Base-by-base conservation (phyloP, 2,329 filamentous ascomycete species). In the Penicillium expansum region DNA sequence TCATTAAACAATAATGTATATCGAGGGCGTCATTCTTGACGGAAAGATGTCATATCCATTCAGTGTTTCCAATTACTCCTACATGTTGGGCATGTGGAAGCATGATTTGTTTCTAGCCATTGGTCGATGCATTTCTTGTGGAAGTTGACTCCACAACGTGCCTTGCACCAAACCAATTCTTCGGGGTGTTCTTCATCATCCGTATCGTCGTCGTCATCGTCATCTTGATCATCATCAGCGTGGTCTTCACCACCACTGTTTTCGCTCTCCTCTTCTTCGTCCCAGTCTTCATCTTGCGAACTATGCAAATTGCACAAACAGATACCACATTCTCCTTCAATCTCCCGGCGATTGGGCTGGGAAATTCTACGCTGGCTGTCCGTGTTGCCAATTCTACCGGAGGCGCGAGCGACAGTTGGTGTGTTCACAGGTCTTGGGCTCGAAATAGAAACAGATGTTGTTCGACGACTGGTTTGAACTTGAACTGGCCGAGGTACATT, bases 81-180 rank as follows among this genome's bases (percentile, higher is more conserved):
- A 54, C 62, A 66, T 16, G 45, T 27, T 16, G 64, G 64, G 10
- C 61, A 66, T 16, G 59, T 61, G 5, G 52, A 11, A n/a, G 29
- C 33, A 3, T 4, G 30, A n/a, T 37, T 42, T 30, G 39, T 47
- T 32, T 43, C 48, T 14, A 65, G 22, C 62, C 62, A 66, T 41
- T 50, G 32, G n/a, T 61, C 52, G 24, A 66, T 64, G 48, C 64
- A 66, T 8, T 10, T 1, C 35, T 58, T 58, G 38, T 66, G 62
- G 52, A 60, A 66, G 45, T 66, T 66, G 35, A 61, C 54, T 50
- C 64, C 62, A 56, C 62, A 66, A 16, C 30, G 39, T n/a, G 59
- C 57, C 38, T 56, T 62, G 55, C 62, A 66, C 64, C 62, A 66
- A n/a, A 44, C 47, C 32, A 66, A 27, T 20, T 56, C 53, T 11